phyloP scores from a whole-genome alignment of 208 protist genomes.

The Leishmania mexicana region DNA sequence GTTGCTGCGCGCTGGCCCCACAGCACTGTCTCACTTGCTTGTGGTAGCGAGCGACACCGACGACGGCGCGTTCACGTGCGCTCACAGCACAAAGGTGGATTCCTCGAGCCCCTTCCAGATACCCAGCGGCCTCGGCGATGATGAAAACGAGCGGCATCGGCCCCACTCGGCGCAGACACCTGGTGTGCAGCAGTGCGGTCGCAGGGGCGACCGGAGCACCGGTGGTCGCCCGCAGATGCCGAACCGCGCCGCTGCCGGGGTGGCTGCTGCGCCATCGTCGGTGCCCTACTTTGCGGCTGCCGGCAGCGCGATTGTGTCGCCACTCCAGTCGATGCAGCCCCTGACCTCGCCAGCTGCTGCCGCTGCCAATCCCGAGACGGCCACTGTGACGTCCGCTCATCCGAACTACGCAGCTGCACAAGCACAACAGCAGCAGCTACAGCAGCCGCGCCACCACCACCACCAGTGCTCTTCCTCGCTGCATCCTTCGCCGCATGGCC shows the following conservation, averaged over 20 bases:
- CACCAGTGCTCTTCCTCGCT: not conserved
- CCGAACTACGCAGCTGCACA: not conserved
- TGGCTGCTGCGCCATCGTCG: not conserved
- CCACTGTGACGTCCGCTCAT: not conserved
- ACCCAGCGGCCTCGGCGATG: not conserved
- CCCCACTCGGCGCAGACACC: not conserved
- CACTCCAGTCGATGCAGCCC: not conserved
- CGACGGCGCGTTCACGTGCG: not conserved
- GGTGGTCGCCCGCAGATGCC: not conserved
- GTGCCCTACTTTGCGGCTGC: not conserved
- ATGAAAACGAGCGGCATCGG: not conserved
- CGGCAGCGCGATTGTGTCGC: not conserved
- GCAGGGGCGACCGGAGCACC: not conserved
- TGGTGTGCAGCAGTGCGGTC: not conserved
- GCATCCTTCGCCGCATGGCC: not conserved
- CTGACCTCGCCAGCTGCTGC: not conserved
- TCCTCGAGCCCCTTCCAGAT: not conserved
- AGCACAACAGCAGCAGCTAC: not conserved
- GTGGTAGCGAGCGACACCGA: not conserved
- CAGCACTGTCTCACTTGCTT: not conserved
- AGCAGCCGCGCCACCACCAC: not conserved
- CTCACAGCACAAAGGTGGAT: not conserved
- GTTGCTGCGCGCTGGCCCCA: not conserved
- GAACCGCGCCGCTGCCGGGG: not conserved
- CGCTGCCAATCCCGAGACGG: not conserved